These are phyloP conservation scores for Leccinum broughii DNA, from an alignment of 768 basidiomycete species.

Conservation along the genomic window DNA sequence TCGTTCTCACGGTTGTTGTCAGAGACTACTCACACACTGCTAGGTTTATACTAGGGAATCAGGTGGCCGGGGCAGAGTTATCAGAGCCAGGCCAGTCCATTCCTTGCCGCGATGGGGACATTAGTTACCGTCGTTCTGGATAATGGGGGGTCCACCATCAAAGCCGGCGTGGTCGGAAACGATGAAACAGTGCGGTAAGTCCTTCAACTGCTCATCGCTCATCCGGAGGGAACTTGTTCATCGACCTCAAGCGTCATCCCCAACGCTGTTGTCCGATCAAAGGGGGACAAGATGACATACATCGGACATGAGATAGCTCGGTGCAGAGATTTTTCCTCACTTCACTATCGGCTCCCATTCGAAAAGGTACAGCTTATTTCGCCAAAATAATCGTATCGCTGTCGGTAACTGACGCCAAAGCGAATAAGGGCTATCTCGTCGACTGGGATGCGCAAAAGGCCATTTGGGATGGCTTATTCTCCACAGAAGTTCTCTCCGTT, in stretches of 20 bases:
- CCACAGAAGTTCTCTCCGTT: conserved; percentile 67
- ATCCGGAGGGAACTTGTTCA: conserved; percentile 1
- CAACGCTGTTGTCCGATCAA: conserved; percentile 85
- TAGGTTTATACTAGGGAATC: background rate
- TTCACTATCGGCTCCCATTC: conserved; percentile 82
- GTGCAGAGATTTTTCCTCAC: conserved; percentile 78
- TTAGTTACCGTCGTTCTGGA: conserved; percentile 67
- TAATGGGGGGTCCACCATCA: conserved; percentile 85
- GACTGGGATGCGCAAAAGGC: conserved; percentile 97
- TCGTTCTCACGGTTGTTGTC: conserved; percentile 13
- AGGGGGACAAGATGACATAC: conserved; percentile 79
- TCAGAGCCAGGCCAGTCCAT: background rate
- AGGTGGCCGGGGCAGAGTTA: background rate
- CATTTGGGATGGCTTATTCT: conserved; percentile 91
- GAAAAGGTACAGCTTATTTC: conserved; percentile 62
- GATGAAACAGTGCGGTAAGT: conserved; percentile 31
- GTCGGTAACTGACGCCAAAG: conserved; percentile 15
- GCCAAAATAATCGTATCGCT: background rate
- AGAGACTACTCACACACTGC: background rate
- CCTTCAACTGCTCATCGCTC: conserved; percentile 1
- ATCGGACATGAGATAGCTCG: conserved; percentile 80
- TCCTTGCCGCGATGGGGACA: conserved; percentile 8
- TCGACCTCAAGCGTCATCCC: conserved; percentile 55
- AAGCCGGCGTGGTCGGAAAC: conserved; percentile 56
- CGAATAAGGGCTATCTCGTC: conserved; percentile 78